Percentiles rank a stretch among this genome's conserved stretches.
Conservation (phyloP, 192 early-diverging fungal genomes). For the Powellomyces hirtus region DNA sequence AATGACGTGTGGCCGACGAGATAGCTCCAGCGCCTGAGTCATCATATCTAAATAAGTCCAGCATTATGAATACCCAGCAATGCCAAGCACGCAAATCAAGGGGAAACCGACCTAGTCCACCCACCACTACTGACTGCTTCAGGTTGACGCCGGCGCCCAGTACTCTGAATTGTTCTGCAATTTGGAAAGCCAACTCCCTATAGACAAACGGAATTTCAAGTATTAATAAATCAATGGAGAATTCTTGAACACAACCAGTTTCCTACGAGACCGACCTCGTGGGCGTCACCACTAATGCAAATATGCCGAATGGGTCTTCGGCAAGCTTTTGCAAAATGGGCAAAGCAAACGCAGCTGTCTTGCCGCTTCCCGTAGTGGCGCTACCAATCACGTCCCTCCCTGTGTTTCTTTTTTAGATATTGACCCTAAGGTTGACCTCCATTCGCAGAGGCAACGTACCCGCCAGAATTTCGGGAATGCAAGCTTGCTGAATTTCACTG, state of each 20-base stretch:
- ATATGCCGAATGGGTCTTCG: constrained; percentile 95
- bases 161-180: constrained; percentile 95
- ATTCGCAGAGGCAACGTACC: constrained; percentile 2
- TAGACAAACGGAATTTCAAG: too few species aligned
- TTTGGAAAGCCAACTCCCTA: constrained; percentile 97
- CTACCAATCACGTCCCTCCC: constrained; percentile 74
- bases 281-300: constrained; percentile 93
- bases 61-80: neutral
- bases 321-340: constrained; percentile 94
- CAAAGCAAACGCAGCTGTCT: constrained; percentile 97
- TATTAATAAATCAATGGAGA: too few species aligned
- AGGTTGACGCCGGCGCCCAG: constrained; percentile 85
- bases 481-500: constrained; percentile 90
- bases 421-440: too few species aligned
- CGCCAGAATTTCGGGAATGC: constrained; percentile 74
- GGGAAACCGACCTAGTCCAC: constrained; percentile 66
- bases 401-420: neutral
- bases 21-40: constrained; percentile 84
- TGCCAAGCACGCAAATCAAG: neutral
- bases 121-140: constrained; percentile 84
- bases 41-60: constrained; percentile 84
- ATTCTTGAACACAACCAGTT: too few species aligned
- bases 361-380: constrained; percentile 95
- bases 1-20: constrained; percentile 82
- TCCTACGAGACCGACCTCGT: constrained; percentile 59